These are phyloP conservation scores for Silene coronaria DNA, from an alignment of 179 eudicot genomes.

Conservation along the genomic window DNA sequence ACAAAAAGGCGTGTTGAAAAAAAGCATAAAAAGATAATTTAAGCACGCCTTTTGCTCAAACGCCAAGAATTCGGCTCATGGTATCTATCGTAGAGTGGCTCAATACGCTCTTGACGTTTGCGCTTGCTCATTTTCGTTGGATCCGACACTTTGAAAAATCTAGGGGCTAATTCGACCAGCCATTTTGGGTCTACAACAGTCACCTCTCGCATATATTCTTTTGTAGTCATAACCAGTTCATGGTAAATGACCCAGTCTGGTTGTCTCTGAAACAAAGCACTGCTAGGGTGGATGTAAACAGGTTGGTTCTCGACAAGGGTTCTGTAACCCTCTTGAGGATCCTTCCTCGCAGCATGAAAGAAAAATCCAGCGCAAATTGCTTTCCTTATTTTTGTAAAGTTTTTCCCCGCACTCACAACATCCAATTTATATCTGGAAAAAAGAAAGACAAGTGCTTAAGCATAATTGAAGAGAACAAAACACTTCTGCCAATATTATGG, in stretches of 20 bases:
- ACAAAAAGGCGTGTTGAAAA: not conserved
- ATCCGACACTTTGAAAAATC: slow-evolving; percentile 84
- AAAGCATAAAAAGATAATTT: slow-evolving; percentile 3
- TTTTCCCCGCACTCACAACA: slow-evolving; percentile 78
- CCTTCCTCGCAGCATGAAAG: slow-evolving; percentile 88
- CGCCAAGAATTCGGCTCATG: slow-evolving; percentile 98
- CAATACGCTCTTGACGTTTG: slow-evolving; percentile 88
- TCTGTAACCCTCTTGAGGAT: slow-evolving; percentile 92
- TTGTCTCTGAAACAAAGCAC: slow-evolving; percentile 90
- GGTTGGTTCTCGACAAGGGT: slow-evolving; percentile 94
- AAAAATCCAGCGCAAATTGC: slow-evolving; percentile 91
- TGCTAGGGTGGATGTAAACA: slow-evolving; percentile 89
- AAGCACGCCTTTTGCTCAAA: slow-evolving; percentile 85
- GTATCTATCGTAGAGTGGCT: slow-evolving; percentile 89
- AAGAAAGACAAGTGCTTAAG: slow-evolving; percentile 2
- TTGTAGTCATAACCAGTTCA: slow-evolving; percentile 92
- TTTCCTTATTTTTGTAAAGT: slow-evolving; percentile 70
- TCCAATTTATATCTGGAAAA: slow-evolving; percentile 78
- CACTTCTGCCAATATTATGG: not conserved
- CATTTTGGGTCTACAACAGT: slow-evolving; percentile 86
- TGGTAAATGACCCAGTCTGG: slow-evolving; percentile 98
- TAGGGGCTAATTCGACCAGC: slow-evolving; percentile 93
- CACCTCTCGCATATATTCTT: slow-evolving; percentile 92
- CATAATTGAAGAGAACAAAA: not conserved
- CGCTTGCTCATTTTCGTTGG: slow-evolving; percentile 96